Base-by-base conservation (phyloP, 306 rosid species). In the Acacia confusa region DNA sequence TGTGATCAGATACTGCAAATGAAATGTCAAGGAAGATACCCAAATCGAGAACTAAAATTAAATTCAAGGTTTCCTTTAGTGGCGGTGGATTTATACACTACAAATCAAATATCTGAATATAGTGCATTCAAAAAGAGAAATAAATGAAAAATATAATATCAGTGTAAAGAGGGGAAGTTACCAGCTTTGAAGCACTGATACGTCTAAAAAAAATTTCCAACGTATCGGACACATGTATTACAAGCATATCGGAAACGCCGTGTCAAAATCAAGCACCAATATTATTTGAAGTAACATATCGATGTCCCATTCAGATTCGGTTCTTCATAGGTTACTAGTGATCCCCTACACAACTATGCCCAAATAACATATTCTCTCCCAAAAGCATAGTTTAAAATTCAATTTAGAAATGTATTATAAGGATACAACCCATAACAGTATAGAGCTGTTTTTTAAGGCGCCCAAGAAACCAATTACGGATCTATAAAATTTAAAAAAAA, bases 401-500 rank as follows among this genome's bases (percentile, higher is more conserved):
- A 52, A 52, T 52, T 19, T 52, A 19, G 24, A 19, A 52, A 52
- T 52, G 73, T 10, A 68, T 75, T 69, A 67, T 25, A 88, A 90
- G 96, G 97, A 93, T 95, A 95, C 99, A 68, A 92, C 43, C 99
- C 99, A 95, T 77, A 95, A 81, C 45, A 95, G 86, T 81, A 92
- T 76, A 79, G 93, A 82, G 79, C 41, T 92, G 79, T 83, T 90
- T 82, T 95, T 95, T 79, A 90, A 80, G 25, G 99, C 98, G 11
- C 99, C 99, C 58, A 95, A 85, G 89, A 92, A 95, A 58, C 99
- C 98, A 15, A 93, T 87, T 40, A 95, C 74, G 71, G 99, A 95
- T 85, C 99, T 95, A 86, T 82, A 78, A 80, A 78, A 80, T 72
- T 75, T 53, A 72, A 64, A 64, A 27, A 88, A 73, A 70, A 10